Evolutionary conservation across 2,329 filamentous ascomycete species (phyloP).

Genomic region (Alternaria consortialis): DNA sequence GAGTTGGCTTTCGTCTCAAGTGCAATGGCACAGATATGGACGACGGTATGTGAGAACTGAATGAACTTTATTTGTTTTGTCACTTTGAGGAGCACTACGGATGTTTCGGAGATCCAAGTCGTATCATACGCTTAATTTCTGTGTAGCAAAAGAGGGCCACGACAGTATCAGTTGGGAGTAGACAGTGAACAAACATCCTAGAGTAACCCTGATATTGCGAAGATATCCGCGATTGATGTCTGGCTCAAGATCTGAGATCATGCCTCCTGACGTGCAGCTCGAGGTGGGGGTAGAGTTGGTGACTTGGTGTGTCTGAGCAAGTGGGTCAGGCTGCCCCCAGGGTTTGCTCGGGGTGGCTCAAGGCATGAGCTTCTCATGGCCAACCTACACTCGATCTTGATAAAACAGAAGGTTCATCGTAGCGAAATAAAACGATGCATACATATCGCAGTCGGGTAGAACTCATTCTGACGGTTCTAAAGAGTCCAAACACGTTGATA

Average conservation of each 20-base stretch:
- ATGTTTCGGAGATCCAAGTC: neutral
- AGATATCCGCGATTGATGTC: neutral
- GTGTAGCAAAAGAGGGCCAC: neutral
- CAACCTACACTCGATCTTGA: slow-evolving; percentile 20
- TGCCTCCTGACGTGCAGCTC: slow-evolving; percentile 17
- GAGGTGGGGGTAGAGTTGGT: slow-evolving; percentile 22
- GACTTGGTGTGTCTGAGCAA: slow-evolving; percentile 27
- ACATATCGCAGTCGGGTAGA: slow-evolving; percentile 20
- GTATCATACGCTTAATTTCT: neutral
- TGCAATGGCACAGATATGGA: neutral
- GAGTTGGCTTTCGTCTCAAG: neutral
- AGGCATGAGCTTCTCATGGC: slow-evolving; percentile 33
- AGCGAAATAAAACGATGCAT: slow-evolving; percentile 14
- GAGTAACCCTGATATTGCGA: slow-evolving; percentile 22
- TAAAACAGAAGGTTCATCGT: slow-evolving; percentile 14
- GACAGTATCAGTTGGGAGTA: neutral
- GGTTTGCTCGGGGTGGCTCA: slow-evolving; percentile 40
- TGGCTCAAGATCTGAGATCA: slow-evolving; percentile 6
- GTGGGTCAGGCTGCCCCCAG: slow-evolving; percentile 44
- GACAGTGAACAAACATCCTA: slow-evolving; percentile 2
- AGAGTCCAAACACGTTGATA: slow-evolving; percentile 70
- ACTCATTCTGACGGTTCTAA: slow-evolving; percentile 61
- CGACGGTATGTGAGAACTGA: neutral
- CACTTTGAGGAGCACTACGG: neutral
- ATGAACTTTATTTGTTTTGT: neutral